Evolutionary conservation across 768 basidiomycete species (phyloP), one percentile per base, ranked within the genome.

Genomic region (Lactarius tabidus): DNA sequence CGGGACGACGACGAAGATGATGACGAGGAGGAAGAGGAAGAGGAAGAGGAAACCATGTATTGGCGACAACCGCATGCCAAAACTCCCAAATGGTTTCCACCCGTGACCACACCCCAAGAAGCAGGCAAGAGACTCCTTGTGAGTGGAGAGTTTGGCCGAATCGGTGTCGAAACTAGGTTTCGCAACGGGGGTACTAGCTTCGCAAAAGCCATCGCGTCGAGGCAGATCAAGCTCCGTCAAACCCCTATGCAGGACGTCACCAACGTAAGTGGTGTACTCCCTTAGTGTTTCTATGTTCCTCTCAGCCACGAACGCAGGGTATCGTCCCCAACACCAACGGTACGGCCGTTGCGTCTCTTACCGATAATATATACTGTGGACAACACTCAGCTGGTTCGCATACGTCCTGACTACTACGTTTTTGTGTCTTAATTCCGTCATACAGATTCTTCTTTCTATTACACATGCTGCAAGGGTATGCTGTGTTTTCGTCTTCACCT

Each of bases 401-500:
- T 45, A 61, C 45, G 28, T 28, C 45, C 53, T 54, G 39, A 39
- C 59, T 23, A 12, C 45, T 57, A 29, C 35, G 15, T 36, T 17
- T 41, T 55, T 59, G 53, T 57, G 63, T 57, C 57, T 45, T 39
- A 61, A n/a, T 23, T 23, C 4, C n/a, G 36, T 52, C 23, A 15
- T 29, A 59, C 55, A 91, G 93, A 94, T 72, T 90, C 92, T 0
- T 87, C 89, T 0, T 95, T 97, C 74, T 98, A 91, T 74, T 98
- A 97, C 74, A 94, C 95, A 4, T 96, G 95, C 70, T 86, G 85
- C 53, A 88, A 91, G 83, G 90, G 90, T 89, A 63, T 60, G 72
- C 7, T 33, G 17, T 61, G 63, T 26, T 14, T 38, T 33, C 43
- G 63, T 45, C 45, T 26, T 18, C 1, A 39, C n/a, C 18, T 56